Conservation (phyloP, 2,329 filamentous ascomycete species). For the Phoma sp. region DNA sequence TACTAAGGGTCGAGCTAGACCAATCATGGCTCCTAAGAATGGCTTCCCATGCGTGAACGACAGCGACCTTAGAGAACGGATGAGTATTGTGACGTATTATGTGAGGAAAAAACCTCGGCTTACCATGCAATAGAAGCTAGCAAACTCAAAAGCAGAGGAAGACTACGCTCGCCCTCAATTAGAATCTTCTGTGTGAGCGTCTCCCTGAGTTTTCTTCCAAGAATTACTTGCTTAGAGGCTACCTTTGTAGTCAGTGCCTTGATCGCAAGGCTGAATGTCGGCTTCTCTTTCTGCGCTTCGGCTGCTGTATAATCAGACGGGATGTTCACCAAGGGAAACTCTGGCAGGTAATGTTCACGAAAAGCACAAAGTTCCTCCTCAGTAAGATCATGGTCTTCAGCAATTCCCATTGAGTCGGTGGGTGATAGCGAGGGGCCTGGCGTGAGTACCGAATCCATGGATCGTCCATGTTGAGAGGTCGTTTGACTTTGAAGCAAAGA, state of each 20-base stretch:
- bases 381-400: conserved; percentile 10
- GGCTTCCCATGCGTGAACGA: conserved; percentile 27
- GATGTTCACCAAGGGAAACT: conserved; percentile 24
- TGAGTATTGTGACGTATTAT: not conserved
- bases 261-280: conserved; percentile 24
- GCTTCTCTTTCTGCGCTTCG: conserved; percentile 15
- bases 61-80: conserved; percentile 18
- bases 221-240: conserved; percentile 14
- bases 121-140: conserved; percentile 31
- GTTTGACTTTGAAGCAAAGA: conserved; percentile 28
- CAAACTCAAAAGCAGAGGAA: conserved; percentile 30
- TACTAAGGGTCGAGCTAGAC: conserved; percentile 23
- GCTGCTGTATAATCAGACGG: conserved; percentile 10
- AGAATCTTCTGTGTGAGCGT: conserved; percentile 26
- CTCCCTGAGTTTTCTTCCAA: conserved; percentile 25
- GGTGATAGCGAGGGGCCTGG: conserved; percentile 14
- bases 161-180: conserved; percentile 29
- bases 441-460: conserved; percentile 12
- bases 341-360: conserved; percentile 13
- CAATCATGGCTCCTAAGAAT: conserved; percentile 23
- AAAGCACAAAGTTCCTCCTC: conserved; percentile 18
- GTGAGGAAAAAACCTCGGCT: not conserved
- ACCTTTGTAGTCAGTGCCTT: conserved; percentile 25
- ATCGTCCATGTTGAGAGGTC: conserved; percentile 5
- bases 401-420: not conserved